Base-by-base conservation (phyloP, 768 basidiomycete species). In the Glaciozyma martinii region DNA sequence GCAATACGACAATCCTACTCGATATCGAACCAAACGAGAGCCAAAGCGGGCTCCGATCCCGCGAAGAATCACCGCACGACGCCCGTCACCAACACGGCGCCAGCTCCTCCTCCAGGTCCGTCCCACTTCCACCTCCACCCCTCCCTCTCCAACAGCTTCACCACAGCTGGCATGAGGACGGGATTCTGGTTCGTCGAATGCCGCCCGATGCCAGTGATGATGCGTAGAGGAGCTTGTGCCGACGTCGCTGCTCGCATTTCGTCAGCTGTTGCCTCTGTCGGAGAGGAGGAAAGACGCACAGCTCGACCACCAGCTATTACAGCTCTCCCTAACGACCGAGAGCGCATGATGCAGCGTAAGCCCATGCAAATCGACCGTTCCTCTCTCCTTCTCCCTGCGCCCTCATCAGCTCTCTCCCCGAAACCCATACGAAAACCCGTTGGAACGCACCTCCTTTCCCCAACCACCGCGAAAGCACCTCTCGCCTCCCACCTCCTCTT, bases 401-500 rank as follows among this genome's bases (percentile, higher is more conserved):
- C 21, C 46, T 50, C 49, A n/a, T 15, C 21, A 25, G n/a, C 12
- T n/a, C 8, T n/a, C 21, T 50, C 49, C 25, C n/a, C 49, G 7
- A 25, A 30, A 0, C 53, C 29, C 18, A 5, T 8, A 2, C 33
- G 13, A 33, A 13, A 30, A 2, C 32, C 21, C 53, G 37, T 23
- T 12, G 52, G 37, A 8, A 66, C 68, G 29, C 33, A 70, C 72
- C 71, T 71, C 46, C 78, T 70, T 52, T 73, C 66, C 18, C 71
- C 62, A 3, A 78, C 75, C 18, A 76, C 64, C 57, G 74, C 74
- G 42, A 74, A 70, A 3, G 77, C 76, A 23, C 76, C 77, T 44
- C 73, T 53, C 42, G 77, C 66, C 56, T 76, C 75, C 78, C 78
- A 79, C 59, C 68, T 59, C 49, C 72, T 66, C 23, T 75, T 73